Evolutionary conservation across 257 asterid genomes (phyloP).

Genomic region (Rubia yunnanensis): DNA sequence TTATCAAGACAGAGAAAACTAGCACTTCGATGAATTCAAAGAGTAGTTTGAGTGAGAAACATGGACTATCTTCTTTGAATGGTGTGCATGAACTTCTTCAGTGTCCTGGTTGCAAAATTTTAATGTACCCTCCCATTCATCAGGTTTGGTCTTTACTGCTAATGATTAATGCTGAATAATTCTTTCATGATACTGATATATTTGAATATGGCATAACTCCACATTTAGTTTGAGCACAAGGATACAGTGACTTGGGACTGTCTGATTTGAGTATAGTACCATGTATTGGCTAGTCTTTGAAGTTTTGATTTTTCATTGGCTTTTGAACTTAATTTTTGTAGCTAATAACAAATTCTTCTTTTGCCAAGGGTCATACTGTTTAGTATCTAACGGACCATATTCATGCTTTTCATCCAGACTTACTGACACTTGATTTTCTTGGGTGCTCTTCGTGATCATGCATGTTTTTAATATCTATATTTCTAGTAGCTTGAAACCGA

Average conservation of each 20-base stretch:
- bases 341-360: not conserved
- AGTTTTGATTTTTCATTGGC: not conserved
- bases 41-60: constrained; percentile 31
- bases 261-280: not conserved
- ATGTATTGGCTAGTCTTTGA: not conserved
- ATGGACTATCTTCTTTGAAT: constrained; percentile 24
- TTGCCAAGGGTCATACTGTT: not conserved
- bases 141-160: constrained; percentile 39
- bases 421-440: no score
- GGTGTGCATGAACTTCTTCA: constrained; percentile 70
- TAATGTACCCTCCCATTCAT: constrained; percentile 73
- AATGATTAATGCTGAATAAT: not conserved
- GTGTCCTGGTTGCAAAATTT: constrained; percentile 58
- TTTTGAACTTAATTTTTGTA: not conserved
- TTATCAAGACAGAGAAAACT: constrained; percentile 31
- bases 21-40: constrained; percentile 15
- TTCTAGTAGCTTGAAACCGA: constrained; percentile 8
- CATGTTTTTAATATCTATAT: not conserved
- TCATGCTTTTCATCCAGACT: no score
- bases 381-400: not conserved
- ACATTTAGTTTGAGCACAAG: not conserved
- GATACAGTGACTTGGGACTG: not conserved
- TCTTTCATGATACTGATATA: not conserved
- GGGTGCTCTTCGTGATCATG: not conserved
- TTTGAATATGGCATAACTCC: not conserved